phyloP scores from a whole-genome alignment of 164 flowering plant genomes.

The Berberis vulgaris region DNA sequence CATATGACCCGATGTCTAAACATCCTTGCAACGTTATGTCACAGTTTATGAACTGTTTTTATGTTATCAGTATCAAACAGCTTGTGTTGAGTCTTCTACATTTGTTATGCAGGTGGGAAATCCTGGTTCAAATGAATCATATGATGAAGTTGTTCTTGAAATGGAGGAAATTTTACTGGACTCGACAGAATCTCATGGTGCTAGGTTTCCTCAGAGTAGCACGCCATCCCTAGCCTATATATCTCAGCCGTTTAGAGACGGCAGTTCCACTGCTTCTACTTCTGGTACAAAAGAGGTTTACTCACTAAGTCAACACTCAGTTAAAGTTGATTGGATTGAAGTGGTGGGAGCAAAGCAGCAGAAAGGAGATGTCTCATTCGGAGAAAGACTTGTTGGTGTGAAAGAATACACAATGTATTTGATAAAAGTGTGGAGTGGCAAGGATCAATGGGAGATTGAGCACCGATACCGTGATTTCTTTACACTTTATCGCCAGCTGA shows the following conservation, averaged over 20 bases:
- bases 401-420: constrained; percentile 84
- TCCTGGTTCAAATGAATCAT: constrained; percentile 35
- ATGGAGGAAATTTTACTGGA: constrained; percentile 94
- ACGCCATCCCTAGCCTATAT: constrained; percentile 23
- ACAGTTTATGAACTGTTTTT: no score
- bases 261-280: constrained; percentile 78
- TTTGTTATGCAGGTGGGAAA: constrained; percentile 38
- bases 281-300: constrained; percentile 45
- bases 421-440: constrained; percentile 72
- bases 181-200: constrained; percentile 41
- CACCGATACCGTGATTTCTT: constrained; percentile 85
- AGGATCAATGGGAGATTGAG: constrained; percentile 81
- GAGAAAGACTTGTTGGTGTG: constrained; percentile 92
- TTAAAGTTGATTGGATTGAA: constrained; percentile 71
- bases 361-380: constrained; percentile 79
- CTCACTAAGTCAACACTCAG: constrained; percentile 16
- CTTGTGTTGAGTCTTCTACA: not conserved
- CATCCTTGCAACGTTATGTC: no score
- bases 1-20: no score
- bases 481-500: constrained; percentile 64
- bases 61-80: no score
- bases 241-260: constrained; percentile 59
- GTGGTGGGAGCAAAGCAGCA: constrained; percentile 83
- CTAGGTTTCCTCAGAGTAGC: constrained; percentile 30
- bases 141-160: constrained; percentile 80